phyloP scores from a whole-genome alignment of 495 filamentous ascomycete genomes.

The Tetracladium setigerum region DNA sequence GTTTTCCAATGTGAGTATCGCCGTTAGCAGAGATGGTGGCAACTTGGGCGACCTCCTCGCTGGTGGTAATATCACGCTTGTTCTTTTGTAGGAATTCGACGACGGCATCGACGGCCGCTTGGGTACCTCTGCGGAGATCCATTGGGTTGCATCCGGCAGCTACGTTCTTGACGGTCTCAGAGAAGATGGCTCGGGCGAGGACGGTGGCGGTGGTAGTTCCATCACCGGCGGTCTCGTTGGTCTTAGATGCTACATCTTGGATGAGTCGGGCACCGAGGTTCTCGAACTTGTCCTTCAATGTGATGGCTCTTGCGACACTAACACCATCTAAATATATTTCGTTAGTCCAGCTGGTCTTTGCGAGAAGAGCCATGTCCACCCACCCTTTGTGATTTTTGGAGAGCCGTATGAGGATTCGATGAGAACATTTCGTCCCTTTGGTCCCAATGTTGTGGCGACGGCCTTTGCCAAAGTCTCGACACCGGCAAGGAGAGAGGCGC shows the following conservation, averaged over 20 bases:
- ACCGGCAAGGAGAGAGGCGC: conserved; percentile 81
- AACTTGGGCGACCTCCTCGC: conserved; percentile 94
- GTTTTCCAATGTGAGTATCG: conserved; percentile 87
- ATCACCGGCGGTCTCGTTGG: conserved; percentile 97
- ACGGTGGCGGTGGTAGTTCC: conserved; percentile 97
- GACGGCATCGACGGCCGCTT: conserved; percentile 90
- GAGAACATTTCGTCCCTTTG: conserved; percentile 95
- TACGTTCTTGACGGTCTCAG: conserved; percentile 99
- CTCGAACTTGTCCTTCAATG: conserved; percentile 97
- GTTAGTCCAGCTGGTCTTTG: conserved; percentile 17
- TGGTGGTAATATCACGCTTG: conserved; percentile 95
- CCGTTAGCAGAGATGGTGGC: conserved; percentile 98
- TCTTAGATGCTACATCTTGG: conserved; percentile 98
- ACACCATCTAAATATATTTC: conserved; percentile 64
- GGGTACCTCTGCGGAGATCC: conserved; percentile 93
- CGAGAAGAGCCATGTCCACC: conserved; percentile 2
- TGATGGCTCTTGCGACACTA: conserved; percentile 85
- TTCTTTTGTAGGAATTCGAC: conserved; percentile 89
- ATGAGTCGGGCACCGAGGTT: conserved; percentile 95
- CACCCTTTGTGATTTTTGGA: conserved; percentile 98
- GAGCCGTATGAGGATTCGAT: conserved; percentile 98
- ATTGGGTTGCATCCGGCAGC: conserved; percentile 99
- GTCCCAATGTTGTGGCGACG: conserved; percentile 91
- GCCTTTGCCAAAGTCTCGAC: conserved; percentile 96
- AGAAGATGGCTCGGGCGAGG: conserved; percentile 96